Evolutionary conservation across 2,329 filamentous ascomycete species (phyloP).

Genomic region (Claviceps sp.): DNA sequence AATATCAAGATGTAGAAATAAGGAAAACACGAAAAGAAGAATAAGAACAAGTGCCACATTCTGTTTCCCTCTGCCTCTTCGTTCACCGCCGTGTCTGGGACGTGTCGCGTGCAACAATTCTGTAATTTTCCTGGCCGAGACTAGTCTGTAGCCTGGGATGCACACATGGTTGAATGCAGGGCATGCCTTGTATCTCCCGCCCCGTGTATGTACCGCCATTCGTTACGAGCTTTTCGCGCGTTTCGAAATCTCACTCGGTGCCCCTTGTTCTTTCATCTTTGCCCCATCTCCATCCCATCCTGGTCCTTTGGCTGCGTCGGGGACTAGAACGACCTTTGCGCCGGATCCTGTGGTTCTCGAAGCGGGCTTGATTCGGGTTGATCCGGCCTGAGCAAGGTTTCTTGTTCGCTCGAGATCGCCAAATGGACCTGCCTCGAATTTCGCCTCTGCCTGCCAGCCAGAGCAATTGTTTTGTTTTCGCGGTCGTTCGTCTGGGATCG

Average conservation of each 20-base stretch:
- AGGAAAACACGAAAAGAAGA: too few relatives aligned
- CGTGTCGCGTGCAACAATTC: too few relatives aligned
- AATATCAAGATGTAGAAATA: too few relatives aligned
- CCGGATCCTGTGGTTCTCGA: neutral
- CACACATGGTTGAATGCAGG: too few relatives aligned
- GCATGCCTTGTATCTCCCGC: too few relatives aligned
- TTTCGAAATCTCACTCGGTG: neutral
- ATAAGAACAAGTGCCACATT: too few relatives aligned
- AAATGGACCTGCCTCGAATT: neutral
- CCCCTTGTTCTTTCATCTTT: neutral
- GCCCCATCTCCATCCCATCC: neutral
- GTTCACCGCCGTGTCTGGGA: too few relatives aligned
- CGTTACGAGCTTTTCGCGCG: neutral
- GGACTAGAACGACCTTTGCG: neutral
- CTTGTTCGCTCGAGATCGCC: neutral
- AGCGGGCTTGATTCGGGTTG: neutral
- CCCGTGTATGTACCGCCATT: neutral
- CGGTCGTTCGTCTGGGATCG: too few relatives aligned
- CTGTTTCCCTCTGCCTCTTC: too few relatives aligned
- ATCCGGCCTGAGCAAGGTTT: neutral
- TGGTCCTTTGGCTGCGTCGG: constrained; percentile 1
- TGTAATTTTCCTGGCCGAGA: too few relatives aligned
- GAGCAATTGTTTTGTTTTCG: neutral
- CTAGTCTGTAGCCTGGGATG: too few relatives aligned
- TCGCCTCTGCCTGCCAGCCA: neutral